Conservation (phyloP, 441 rosid genomes). For the Euphorbia schlechtendalii region DNA sequence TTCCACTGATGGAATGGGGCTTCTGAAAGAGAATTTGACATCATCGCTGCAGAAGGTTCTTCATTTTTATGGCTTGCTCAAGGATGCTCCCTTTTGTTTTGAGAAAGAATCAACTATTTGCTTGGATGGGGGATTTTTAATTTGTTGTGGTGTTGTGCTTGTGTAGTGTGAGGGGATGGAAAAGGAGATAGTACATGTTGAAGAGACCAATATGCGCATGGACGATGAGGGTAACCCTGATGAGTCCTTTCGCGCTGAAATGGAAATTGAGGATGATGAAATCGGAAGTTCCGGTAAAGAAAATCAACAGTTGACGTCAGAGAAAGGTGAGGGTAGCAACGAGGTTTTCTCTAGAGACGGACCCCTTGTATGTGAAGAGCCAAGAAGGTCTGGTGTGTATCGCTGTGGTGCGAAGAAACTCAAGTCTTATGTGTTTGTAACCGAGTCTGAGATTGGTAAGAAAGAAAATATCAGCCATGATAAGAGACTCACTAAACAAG, state of each 20-base stretch:
- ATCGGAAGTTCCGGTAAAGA: constrained; percentile 33
- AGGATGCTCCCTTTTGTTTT: constrained; percentile 18
- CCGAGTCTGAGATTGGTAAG: constrained; percentile 36
- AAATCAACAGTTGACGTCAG: constrained; percentile 28
- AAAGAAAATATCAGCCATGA: constrained; percentile 46
- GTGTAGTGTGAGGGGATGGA: constrained; percentile 34
- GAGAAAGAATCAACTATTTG: constrained; percentile 21
- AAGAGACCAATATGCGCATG: constrained; percentile 31
- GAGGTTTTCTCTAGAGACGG: constrained; percentile 66
- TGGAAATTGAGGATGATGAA: constrained; percentile 46
- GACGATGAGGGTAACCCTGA: constrained; percentile 33
- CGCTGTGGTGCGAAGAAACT: constrained; percentile 50
- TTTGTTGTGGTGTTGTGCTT: constrained; percentile 16
- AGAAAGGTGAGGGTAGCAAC: constrained; percentile 56
- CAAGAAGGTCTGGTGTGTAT: constrained; percentile 37
- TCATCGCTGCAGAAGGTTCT: constrained; percentile 5
- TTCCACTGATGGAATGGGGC: constrained; percentile 20
- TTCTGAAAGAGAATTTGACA: constrained; percentile 14
- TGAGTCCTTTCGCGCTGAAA: constrained; percentile 33
- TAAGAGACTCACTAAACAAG: constrained; percentile 59
- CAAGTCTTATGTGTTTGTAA: constrained; percentile 29
- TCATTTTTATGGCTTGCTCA: constrained; percentile 13
- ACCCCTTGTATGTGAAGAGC: constrained; percentile 45
- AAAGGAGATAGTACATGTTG: constrained; percentile 32
- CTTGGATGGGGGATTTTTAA: constrained; percentile 16